Conservation (phyloP, 345 rosid genomes). For the Melaleuca quinquenervia region DNA sequence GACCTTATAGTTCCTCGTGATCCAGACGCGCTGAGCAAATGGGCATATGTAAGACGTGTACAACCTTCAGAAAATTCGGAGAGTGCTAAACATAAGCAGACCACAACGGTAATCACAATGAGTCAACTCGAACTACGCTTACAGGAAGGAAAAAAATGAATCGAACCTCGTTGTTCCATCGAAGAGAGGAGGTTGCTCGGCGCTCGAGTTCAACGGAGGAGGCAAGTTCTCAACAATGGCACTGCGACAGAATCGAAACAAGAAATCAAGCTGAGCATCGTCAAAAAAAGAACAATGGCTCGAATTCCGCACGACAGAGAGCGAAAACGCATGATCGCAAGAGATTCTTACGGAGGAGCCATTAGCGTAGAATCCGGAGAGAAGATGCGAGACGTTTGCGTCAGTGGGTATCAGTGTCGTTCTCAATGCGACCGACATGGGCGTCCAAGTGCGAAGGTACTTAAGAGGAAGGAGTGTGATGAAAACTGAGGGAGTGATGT, state of each 20-base stretch:
- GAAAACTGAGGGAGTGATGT: background rate
- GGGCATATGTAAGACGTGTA: slow-evolving; percentile 62
- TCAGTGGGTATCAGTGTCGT: background rate
- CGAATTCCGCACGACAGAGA: background rate
- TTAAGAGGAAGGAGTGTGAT: background rate
- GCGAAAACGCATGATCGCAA: background rate
- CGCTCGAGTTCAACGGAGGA: slow-evolving; percentile 34
- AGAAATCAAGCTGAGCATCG: background rate
- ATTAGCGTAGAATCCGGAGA: background rate
- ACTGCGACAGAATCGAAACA: background rate
- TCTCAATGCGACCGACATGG: background rate
- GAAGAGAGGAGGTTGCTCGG: slow-evolving; percentile 63
- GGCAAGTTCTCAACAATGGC: slow-evolving; percentile 37
- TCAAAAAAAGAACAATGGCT: background rate
- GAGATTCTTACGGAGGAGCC: slow-evolving; percentile 20
- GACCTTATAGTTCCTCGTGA: slow-evolving; percentile 84
- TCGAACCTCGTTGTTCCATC: slow-evolving; percentile 66
- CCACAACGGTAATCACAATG: background rate
- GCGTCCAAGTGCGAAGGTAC: background rate
- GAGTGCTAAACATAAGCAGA: background rate
- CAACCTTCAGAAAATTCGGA: slow-evolving; percentile 27
- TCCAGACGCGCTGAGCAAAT: slow-evolving; percentile 87
- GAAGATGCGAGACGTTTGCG: background rate
- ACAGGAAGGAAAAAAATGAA: background rate
- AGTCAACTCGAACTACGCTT: background rate